phyloP scores from a whole-genome alignment of 495 filamentous ascomycete genomes.

The Chaetomidium leptoderma region DNA sequence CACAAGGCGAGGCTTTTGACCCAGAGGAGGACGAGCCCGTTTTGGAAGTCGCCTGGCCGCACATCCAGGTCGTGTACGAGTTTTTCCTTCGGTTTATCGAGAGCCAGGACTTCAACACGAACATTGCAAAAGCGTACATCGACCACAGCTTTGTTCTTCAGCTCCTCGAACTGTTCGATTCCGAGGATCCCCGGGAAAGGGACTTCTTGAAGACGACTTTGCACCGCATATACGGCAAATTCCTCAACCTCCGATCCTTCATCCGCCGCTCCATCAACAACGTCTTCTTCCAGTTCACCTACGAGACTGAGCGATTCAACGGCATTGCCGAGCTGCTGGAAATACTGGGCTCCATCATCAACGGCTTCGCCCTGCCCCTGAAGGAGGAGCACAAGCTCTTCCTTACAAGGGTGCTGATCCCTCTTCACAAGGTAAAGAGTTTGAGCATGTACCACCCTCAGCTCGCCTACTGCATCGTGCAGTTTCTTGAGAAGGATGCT shows the following conservation, averaged over 20 bases:
- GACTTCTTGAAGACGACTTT: conserved; percentile 98
- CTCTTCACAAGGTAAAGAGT: conserved; percentile 96
- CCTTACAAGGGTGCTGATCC: conserved; percentile 86
- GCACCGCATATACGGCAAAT: conserved; percentile 98
- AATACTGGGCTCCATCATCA: conserved; percentile 98
- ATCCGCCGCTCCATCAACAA: conserved; percentile 99
- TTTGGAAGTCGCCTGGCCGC: conserved; percentile 96
- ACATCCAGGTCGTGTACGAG: conserved; percentile 99
- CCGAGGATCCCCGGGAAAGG: conserved; percentile 92
- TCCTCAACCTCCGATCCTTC: conserved; percentile 94
- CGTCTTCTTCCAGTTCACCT: conserved; percentile 99
- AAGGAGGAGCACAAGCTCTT: conserved; percentile 99
- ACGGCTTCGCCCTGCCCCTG: conserved; percentile 92
- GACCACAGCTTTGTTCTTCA: conserved; percentile 97
- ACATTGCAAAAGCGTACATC: conserved; percentile 98
- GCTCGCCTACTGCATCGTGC: conserved; percentile 97
- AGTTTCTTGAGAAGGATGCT: conserved; percentile 98
- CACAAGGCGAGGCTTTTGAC: conserved; percentile 97
- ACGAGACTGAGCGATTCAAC: conserved; percentile 98
- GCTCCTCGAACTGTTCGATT: conserved; percentile 97
- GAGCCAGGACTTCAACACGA: conserved; percentile 99
- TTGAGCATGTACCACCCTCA: conserved; percentile 99
- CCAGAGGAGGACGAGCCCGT: conserved; percentile 98
- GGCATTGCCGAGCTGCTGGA: conserved; percentile 95
- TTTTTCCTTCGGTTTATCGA: conserved; percentile 99